A percentile compares a stretch with the other conserved stretches of the same genome.
Evolutionary conservation across 768 basidiomycete species (phyloP).

Genomic region (Russula sp.): DNA sequence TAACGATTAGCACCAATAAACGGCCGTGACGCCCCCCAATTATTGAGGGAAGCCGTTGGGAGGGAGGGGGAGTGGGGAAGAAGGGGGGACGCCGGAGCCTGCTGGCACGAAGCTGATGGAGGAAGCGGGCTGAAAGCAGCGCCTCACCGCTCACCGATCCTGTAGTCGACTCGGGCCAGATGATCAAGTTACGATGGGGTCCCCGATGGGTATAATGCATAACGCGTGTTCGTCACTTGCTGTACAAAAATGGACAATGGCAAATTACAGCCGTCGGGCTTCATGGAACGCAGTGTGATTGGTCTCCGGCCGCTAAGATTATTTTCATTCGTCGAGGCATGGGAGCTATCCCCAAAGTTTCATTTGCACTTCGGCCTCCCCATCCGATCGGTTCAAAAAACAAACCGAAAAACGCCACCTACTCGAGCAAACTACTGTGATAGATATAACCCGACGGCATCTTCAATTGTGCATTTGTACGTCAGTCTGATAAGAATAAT

Average conservation of each 20-base stretch:
- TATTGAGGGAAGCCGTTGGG: background rate
- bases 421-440: constrained; percentile 33
- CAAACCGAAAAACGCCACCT: constrained; percentile 48
- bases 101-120: background rate
- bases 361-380: background rate
- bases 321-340: constrained; percentile 34
- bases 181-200: background rate
- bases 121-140: background rate
- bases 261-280: constrained; percentile 59
- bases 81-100: background rate
- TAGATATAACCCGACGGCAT: constrained; percentile 54
- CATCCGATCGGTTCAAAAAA: constrained; percentile 7
- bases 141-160: background rate
- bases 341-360: constrained; percentile 1
- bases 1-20: background rate
- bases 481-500: constrained; percentile 50
- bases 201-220: background rate
- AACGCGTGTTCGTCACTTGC: constrained; percentile 28
- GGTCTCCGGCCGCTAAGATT: constrained; percentile 44
- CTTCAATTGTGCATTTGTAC: constrained; percentile 51
- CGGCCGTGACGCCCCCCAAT: background rate
- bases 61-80: background rate
- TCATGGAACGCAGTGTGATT: constrained; percentile 55
- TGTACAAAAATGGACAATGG: constrained; percentile 57
- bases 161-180: background rate